Percentiles rank a stretch among this genome's conserved stretches.
Evolutionary conservation across 2,329 filamentous ascomycete genomes (phyloP).

Genomic region (Hawksworthiomyces lignivorus): DNA sequence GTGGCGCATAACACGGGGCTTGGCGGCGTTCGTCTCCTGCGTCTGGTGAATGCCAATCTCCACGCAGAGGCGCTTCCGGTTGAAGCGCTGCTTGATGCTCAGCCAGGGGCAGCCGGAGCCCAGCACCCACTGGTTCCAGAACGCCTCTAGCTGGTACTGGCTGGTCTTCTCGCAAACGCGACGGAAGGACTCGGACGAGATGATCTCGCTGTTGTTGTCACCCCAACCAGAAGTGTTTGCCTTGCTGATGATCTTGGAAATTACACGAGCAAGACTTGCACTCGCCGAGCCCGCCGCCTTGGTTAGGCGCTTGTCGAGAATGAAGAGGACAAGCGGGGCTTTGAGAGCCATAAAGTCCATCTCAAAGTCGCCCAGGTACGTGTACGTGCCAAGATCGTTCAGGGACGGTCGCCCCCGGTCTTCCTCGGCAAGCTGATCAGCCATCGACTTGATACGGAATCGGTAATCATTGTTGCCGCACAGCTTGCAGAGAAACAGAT

Average conservation of each 20-base stretch:
- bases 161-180: conserved; percentile 81
- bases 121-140: conserved; percentile 90
- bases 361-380: conserved; percentile 78
- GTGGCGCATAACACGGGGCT: conserved; percentile 52
- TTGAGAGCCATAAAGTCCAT: conserved; percentile 87
- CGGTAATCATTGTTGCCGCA: conserved; percentile 94
- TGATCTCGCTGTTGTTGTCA: conserved; percentile 58
- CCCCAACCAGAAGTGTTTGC: conserved; percentile 47
- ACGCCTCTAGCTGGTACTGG: conserved; percentile 70
- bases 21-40: conserved; percentile 49
- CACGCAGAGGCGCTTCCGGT: conserved; percentile 93
- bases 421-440: conserved; percentile 72
- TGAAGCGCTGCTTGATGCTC: conserved; percentile 80
- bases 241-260: conserved; percentile 78
- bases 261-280: conserved; percentile 61
- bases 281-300: conserved; percentile 83
- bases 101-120: conserved; percentile 86
- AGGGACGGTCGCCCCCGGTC: conserved; percentile 79
- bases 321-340: conserved; percentile 83
- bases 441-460: conserved; percentile 77
- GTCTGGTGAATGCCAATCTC: conserved; percentile 83
- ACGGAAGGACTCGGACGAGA: conserved; percentile 70
- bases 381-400: conserved; percentile 65
- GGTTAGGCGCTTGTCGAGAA: conserved; percentile 81
- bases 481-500: conserved; percentile 81